Conservation (phyloP, 192 early-diverging fungal species). For the Coemansia sp. region DNA sequence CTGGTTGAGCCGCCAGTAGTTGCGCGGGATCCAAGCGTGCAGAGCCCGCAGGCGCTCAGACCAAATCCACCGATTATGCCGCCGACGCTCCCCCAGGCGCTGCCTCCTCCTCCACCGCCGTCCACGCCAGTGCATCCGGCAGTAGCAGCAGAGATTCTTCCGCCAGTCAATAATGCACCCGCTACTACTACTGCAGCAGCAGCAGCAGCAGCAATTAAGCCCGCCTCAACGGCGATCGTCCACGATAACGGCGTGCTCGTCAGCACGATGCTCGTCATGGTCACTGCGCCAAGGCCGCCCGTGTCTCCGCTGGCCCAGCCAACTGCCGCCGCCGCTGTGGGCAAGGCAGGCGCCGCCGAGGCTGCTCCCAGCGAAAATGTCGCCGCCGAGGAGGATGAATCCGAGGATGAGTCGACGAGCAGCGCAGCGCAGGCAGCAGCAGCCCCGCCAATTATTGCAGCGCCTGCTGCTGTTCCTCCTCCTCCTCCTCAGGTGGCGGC, state of each 20-base stretch:
- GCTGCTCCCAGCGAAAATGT: too few relatives aligned
- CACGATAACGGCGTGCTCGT: slow-evolving; percentile 11
- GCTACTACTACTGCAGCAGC: background rate
- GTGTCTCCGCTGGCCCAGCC: background rate
- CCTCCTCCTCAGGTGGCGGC: too few relatives aligned
- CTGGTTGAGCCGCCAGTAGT: background rate
- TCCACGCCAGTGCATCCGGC: slow-evolving; percentile 2
- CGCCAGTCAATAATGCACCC: too few relatives aligned
- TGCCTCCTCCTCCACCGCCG: background rate
- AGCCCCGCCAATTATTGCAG: background rate
- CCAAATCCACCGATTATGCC: background rate
- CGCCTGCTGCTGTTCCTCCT: background rate
- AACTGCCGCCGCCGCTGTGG: background rate
- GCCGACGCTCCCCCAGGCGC: background rate
- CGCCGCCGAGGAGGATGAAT: slow-evolving; percentile 36
- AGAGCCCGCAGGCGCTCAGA: background rate
- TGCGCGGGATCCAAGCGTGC: background rate
- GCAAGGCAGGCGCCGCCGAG: background rate
- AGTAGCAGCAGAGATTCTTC: background rate
- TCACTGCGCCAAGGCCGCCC: slow-evolving; percentile 10
- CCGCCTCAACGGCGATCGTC: too few relatives aligned
- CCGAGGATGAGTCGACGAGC: slow-evolving; percentile 11
- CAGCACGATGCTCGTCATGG: slow-evolving; percentile 27
- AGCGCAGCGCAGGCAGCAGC: background rate
- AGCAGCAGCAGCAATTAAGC: too few relatives aligned